Base-by-base conservation (phyloP, 345 rosid species). In the Camelina neglecta region DNA sequence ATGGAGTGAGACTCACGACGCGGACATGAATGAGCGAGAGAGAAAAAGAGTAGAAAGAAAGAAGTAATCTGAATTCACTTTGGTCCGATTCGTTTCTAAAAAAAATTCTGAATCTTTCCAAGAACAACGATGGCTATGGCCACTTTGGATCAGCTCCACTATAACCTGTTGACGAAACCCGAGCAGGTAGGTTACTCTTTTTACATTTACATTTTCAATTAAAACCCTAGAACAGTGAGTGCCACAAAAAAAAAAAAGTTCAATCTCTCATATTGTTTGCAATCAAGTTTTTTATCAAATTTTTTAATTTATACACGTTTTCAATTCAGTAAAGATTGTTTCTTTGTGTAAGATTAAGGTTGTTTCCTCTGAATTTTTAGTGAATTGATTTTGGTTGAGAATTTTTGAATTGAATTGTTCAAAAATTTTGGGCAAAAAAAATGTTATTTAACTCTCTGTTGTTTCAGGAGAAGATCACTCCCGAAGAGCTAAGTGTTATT, bases 381-480 rank as follows among this genome's bases (percentile, higher is more conserved):
- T 11, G 11, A 29, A 65, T 65, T 29, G 11, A 18, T 69, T 12
- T 24, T 24, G 62, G 38, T 23, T 23, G 54, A 45, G 54, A 42
- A 26, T 23, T 23, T 57, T 1, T 15, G 65, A 23, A 65, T 23
- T 56, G 39, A 55, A 23, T 48, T 58, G 71, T 66, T 65, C 39
- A 68, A 44, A 67, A 23, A 23, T 23, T 59, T 67, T 68, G 79
- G 49, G 49, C 5, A 1, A 60, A 60, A 60, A 23, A 23, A 23
- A 23, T 23, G 24, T 23, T 23, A 23, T 23, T 31, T 35, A 29
- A 1, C 65, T 1, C 3, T 23, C 18, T 18, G 24, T 23, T 60
- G 20, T 36, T 23, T 1, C 71, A 77, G 76, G 81, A 77, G 56
- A 77, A 16, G 62, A 77, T 77, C 15, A 77, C 76, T 1, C 62